Base-by-base conservation (phyloP, 2,329 filamentous ascomycete genomes). In the Colletotrichum simmondsii region DNA sequence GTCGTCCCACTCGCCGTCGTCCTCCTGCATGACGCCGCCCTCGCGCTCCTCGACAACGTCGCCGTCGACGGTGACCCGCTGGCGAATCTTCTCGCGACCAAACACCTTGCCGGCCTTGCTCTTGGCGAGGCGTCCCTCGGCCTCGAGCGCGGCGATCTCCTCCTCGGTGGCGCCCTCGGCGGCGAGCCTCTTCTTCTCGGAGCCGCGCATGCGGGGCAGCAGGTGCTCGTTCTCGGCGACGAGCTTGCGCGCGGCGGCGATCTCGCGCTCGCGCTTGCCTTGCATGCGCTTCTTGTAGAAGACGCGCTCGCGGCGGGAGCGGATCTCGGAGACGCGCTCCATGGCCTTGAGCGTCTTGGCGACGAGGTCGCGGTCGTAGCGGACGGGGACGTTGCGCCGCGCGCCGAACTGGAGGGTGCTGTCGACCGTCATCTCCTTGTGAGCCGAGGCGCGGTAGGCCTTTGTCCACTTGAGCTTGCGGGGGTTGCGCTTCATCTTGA, bases 401-500 rank as follows among this genome's bases (percentile, higher is more conserved):
- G 95, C 94, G 75, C 94, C 93, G 85, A 98, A 98, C 80, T 95
- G 93, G 74, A 99, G 92, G 37, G 96, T 98, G 79, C 91, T 93
- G 88, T 99, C 97, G 84, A 98, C 95, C 70, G 94, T 94, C 73
- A 74, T 74, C 66, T 88, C 86, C 85, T 93, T 95, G 83, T 93
- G 93, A 74, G 92, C 91, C n/a, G 93, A 91, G 81, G 92, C 93
- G 80, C 95, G 93, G 89, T 95, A 96, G 65, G 94, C 92, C 88
- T 98, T 98, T 75, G 96, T 98, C 97, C 96, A 98, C 85, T 95
- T 97, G 78, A 98, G 91, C 85, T 98, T 98, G 82, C 96, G 92
- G 46, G 96, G 95, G 86, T 98, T 98, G 77, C 97, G 92, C 93
- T 98, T 98, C 94, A 97, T 97, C 86, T 97, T 97, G 91, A 97